phyloP scores from a whole-genome alignment of 73 alveolate genomes.

The Stentor roeselii region DNA sequence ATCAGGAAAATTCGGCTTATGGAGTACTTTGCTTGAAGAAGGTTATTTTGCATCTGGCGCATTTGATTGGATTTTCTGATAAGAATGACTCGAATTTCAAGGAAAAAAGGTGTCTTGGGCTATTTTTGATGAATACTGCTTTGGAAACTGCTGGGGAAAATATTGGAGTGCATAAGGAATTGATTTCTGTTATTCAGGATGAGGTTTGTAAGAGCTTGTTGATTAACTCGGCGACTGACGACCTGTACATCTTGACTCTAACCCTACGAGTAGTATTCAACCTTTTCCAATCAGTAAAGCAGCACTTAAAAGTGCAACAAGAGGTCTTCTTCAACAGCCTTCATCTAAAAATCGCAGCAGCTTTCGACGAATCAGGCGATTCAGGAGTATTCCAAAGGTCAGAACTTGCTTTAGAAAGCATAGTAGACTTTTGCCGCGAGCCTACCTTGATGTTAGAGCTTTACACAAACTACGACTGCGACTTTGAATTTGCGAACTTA shows the following conservation, averaged over 20 bases:
- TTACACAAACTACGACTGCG: constrained; percentile 18
- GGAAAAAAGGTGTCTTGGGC: constrained; percentile 17
- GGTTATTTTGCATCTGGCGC: not conserved
- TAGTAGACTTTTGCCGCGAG: constrained; percentile 24
- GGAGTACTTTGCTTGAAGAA: constrained; percentile 11
- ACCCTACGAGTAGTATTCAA: constrained; percentile 23
- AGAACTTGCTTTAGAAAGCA: constrained; percentile 9
- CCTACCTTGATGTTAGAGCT: constrained; percentile 8
- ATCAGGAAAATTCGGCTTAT: not conserved
- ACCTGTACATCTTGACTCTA: constrained; percentile 14
- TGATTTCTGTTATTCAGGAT: not conserved
- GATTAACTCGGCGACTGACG: constrained; percentile 14
- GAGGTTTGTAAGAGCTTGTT: constrained; percentile 3
- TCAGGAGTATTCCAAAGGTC: constrained; percentile 4
- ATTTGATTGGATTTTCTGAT: constrained; percentile 3
- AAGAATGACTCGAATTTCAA: not conserved
- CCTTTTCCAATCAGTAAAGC: constrained; percentile 2
- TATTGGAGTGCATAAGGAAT: not conserved
- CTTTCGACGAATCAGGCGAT: constrained; percentile 6
- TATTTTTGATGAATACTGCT: constrained; percentile 16
- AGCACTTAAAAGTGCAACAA: constrained; percentile 13
- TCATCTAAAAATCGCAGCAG: constrained; percentile 25
- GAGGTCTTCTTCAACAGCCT: constrained; percentile 20
- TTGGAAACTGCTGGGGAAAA: constrained; percentile 13
- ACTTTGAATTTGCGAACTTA: constrained; percentile 4